Conservation (phyloP, 2,329 filamentous ascomycete species). For the Didymella pomorum region DNA sequence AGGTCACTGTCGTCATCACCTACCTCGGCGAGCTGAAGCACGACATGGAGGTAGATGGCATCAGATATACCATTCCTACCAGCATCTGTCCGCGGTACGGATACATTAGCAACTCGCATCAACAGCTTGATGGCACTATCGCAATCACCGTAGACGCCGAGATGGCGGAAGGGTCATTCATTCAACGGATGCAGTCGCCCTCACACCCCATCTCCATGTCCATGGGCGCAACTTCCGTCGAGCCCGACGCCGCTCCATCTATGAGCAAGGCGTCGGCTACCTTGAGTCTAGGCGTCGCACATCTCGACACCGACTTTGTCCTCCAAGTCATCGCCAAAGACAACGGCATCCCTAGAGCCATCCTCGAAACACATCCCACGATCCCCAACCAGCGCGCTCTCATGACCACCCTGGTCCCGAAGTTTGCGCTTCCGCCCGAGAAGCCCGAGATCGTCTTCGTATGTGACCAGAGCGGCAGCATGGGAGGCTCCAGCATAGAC, state of each 20-base stretch:
- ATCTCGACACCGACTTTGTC: constrained; percentile 71
- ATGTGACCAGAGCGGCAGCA: constrained; percentile 75
- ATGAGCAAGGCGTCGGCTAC: constrained; percentile 69
- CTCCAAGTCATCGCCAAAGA: constrained; percentile 69
- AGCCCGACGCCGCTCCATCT: constrained; percentile 57
- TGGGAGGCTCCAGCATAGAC: constrained; percentile 61
- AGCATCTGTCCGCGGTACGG: constrained; percentile 73
- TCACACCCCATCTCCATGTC: constrained; percentile 72
- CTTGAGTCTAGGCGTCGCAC: constrained; percentile 60
- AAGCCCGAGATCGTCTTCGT: constrained; percentile 74
- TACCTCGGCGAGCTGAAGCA: constrained; percentile 77
- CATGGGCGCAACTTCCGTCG: constrained; percentile 66
- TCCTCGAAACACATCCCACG: constrained; percentile 71
- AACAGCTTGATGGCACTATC: constrained; percentile 53
- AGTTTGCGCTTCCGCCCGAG: constrained; percentile 67
- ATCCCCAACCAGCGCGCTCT: constrained; percentile 69
- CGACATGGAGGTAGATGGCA: constrained; percentile 71
- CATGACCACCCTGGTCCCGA: constrained; percentile 75
- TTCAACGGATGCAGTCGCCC: constrained; percentile 70
- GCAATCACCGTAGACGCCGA: constrained; percentile 67
- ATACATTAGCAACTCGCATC: constrained; percentile 13
- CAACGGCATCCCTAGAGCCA: constrained; percentile 66
- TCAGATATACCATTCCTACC: constrained; percentile 74
- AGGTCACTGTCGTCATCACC: constrained; percentile 67
- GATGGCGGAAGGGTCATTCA: constrained; percentile 63